A percentile compares a stretch with the other conserved stretches of the same genome.
Evolutionary conservation across 306 rosid genomes (phyloP).

Genomic region (Biancaea sappan): DNA sequence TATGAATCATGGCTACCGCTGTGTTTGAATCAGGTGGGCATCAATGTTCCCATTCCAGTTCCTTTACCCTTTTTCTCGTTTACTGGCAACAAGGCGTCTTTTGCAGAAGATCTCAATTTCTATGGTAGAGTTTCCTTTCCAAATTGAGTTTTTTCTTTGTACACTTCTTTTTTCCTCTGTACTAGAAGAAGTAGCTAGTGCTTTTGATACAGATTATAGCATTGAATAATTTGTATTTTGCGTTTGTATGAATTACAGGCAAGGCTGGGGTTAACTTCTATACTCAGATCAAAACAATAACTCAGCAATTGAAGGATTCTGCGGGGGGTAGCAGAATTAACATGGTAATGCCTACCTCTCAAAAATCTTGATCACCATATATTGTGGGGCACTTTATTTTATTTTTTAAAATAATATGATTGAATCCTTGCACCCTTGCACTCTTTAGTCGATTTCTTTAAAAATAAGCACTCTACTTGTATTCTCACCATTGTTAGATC

Average conservation of each 20-base stretch:
- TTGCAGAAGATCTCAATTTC: constrained; percentile 88
- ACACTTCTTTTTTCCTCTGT: too few relatives aligned
- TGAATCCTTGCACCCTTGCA: too few relatives aligned
- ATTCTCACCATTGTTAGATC: too few relatives aligned
- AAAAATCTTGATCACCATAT: constrained; percentile 48
- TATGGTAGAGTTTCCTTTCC: constrained; percentile 62
- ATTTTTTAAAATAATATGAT: too few relatives aligned
- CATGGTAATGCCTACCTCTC: constrained; percentile 97
- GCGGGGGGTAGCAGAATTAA: constrained; percentile 58
- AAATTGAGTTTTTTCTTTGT: too few relatives aligned
- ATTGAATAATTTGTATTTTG: constrained; percentile 24
- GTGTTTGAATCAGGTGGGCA: constrained; percentile 70
- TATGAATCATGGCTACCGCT: constrained; percentile 23
- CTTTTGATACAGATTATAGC: too few relatives aligned
- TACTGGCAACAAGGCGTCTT: constrained; percentile 89
- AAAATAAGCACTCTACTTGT: too few relatives aligned
- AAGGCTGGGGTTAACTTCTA: constrained; percentile 88
- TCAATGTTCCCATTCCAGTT: constrained; percentile 94
- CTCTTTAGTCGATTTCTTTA: too few relatives aligned
- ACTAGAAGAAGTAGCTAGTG: too few relatives aligned
- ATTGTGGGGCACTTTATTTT: too few relatives aligned
- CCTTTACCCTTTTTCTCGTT: constrained; percentile 95
- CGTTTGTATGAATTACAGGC: constrained; percentile 50
- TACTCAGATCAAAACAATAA: constrained; percentile 86
- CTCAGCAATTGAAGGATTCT: constrained; percentile 92